Conservation (phyloP, 2,329 filamentous ascomycete species). For the Fusarium aywerte region DNA sequence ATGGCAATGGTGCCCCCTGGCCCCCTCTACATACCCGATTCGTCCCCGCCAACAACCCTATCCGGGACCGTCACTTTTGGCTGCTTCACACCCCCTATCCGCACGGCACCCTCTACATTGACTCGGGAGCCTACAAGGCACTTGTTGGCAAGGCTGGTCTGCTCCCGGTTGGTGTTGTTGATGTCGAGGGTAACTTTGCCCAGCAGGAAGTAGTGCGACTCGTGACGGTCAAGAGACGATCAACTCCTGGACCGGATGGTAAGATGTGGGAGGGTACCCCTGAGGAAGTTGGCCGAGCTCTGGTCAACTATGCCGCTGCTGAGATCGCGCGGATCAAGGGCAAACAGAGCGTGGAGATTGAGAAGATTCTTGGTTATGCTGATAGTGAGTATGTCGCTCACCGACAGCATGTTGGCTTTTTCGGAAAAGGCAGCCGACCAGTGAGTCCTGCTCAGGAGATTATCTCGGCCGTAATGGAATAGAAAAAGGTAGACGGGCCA, state of each 20-base stretch:
- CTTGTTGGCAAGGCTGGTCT: slow-evolving; percentile 86
- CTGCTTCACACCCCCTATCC: slow-evolving; percentile 90
- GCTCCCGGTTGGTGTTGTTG: slow-evolving; percentile 89
- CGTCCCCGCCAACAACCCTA: slow-evolving; percentile 83
- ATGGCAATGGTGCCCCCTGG: slow-evolving; percentile 46
- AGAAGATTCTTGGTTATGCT: slow-evolving; percentile 83
- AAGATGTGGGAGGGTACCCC: slow-evolving; percentile 63
- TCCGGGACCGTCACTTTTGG: slow-evolving; percentile 97
- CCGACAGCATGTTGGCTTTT: slow-evolving; percentile 86
- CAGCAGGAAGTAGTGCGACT: slow-evolving; percentile 93
- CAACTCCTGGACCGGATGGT: slow-evolving; percentile 53
- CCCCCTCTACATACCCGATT: slow-evolving; percentile 91
- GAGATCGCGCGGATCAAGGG: slow-evolving; percentile 90
- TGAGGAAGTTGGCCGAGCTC: slow-evolving; percentile 83
- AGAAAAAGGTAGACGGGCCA: not conserved
- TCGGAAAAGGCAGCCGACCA: slow-evolving; percentile 64
- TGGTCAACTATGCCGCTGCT: slow-evolving; percentile 91
- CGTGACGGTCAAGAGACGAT: slow-evolving; percentile 76
- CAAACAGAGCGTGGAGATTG: slow-evolving; percentile 82
- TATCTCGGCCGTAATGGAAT: slow-evolving; percentile 37
- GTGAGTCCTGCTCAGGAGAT: slow-evolving; percentile 57
- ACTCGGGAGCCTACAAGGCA: slow-evolving; percentile 85
- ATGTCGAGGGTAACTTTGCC: slow-evolving; percentile 87
- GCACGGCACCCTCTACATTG: slow-evolving; percentile 92
- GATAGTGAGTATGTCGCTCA: slow-evolving; percentile 95